Conservation (phyloP, 2,329 filamentous ascomycete species). For the Ceratocystis lukuohia region DNA sequence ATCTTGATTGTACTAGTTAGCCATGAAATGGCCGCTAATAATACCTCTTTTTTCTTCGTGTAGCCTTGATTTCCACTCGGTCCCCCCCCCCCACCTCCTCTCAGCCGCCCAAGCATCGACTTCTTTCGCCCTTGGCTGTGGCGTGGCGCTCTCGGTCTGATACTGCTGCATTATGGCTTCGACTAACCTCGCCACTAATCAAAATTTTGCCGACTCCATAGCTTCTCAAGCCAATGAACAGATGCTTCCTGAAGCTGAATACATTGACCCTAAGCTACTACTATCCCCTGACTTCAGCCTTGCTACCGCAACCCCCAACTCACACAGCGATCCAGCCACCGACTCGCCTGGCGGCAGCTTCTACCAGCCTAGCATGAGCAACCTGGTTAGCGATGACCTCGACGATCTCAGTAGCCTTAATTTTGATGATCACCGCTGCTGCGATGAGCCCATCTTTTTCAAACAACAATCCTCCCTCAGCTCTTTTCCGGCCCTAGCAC, state of each 20-base stretch:
- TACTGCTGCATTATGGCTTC: neutral
- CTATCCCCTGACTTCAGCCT: neutral
- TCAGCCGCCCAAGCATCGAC: neutral
- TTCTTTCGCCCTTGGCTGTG: neutral
- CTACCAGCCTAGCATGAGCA: neutral
- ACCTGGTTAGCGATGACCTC: neutral
- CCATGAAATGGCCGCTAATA: neutral
- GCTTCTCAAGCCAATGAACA: neutral
- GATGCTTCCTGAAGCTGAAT: neutral
- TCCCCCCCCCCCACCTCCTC: neutral
- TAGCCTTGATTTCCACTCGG: neutral
- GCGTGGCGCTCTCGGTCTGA: neutral
- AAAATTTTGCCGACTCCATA: neutral
- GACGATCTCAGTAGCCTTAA: neutral
- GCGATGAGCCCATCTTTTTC: neutral
- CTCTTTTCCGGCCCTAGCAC: neutral
- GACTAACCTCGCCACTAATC: neutral
- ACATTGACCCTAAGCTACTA: constrained; percentile 7
- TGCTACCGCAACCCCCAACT: neutral
- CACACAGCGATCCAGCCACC: neutral
- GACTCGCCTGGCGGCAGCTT: neutral
- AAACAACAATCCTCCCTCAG: neutral
- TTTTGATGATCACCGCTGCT: neutral
- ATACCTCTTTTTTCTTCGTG: neutral
- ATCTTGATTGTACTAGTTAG: neutral